Evolutionary conservation across 2,329 filamentous ascomycete species (phyloP).

Genomic region (Celoporthe dispersa): DNA sequence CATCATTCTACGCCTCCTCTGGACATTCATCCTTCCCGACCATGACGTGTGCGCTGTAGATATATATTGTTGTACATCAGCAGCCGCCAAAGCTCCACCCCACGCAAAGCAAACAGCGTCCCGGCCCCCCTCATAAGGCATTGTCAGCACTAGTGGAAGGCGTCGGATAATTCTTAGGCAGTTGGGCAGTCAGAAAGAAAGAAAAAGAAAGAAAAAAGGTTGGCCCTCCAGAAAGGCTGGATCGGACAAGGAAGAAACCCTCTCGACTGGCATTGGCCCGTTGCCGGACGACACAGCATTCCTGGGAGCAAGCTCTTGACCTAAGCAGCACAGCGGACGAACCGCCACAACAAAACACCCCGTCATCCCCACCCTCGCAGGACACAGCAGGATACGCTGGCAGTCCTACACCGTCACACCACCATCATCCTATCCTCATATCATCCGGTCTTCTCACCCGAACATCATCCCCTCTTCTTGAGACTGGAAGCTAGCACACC

Average conservation of each 20-base stretch:
- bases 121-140: not conserved
- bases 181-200: not conserved
- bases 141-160: slow-evolving; percentile 14
- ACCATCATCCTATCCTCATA: not conserved
- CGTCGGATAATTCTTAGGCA: slow-evolving; percentile 14
- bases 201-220: not conserved
- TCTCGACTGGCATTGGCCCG: not conserved
- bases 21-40: not conserved
- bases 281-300: slow-evolving; percentile 13
- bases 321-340: not conserved
- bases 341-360: not conserved
- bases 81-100: not conserved
- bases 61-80: slow-evolving; percentile 13
- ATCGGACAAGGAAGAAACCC: not conserved
- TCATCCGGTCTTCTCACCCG: slow-evolving; percentile 6
- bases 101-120: not conserved
- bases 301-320: not conserved
- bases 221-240: not conserved
- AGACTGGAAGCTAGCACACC: slow-evolving; percentile 9
- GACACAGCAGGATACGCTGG: not conserved
- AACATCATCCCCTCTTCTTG: slow-evolving; percentile 1
- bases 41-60: not conserved
- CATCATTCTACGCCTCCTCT: not conserved
- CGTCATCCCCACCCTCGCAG: not conserved
- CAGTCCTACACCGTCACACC: not conserved